Evolutionary conservation across 768 basidiomycete genomes (phyloP), one percentile per base, ranked within the genome.

Genomic region (Infundibulicybe gibba): DNA sequence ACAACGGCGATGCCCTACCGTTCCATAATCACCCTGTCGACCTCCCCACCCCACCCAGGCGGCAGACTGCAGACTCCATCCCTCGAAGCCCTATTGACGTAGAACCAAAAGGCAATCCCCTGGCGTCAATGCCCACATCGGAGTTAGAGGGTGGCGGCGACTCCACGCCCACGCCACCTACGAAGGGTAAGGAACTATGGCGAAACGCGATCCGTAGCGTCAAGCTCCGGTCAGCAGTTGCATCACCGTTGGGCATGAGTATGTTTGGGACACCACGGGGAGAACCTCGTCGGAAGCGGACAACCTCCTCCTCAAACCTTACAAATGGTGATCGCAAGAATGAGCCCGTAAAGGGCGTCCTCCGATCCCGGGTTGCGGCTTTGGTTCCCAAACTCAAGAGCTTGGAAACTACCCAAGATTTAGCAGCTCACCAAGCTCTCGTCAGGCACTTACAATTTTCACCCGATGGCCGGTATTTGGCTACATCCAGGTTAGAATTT

Each of bases 401-500:
- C 38, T 57, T 88, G 52, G 70, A 75, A 45, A 61, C 75, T 8
- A 80, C 78, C 0, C 77, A 87, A 55, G 83, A 81, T 50, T 61
- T 86, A 16, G 74, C 75, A 9, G 80, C 80, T 5, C 87, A 89
- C 61, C 66, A 71, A 44, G 85, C 82, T 6, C 74, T 87, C 21
- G 86, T 90, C 14, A 62, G 81, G 44, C 83, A 87, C 61, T 60
- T 90, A 56, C 81, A 87, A 60, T 90, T 89, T 65, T 87, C 84
- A 1, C 86, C 85, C 1, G 79, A 87, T 60, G 87, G 87, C 15
- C 80, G 74, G 58, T 86, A 77, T 56, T 59, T 90, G 54, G 87
- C 85, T 3, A 88, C 86, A 3, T 85, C 84, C 21, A 84, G 83
- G 77, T 83, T 54, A 41, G 65, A 8, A 32, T 8, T 35, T 2